Evolutionary conservation across 345 rosid species (phyloP).

Genomic region (Salix dunnii): DNA sequence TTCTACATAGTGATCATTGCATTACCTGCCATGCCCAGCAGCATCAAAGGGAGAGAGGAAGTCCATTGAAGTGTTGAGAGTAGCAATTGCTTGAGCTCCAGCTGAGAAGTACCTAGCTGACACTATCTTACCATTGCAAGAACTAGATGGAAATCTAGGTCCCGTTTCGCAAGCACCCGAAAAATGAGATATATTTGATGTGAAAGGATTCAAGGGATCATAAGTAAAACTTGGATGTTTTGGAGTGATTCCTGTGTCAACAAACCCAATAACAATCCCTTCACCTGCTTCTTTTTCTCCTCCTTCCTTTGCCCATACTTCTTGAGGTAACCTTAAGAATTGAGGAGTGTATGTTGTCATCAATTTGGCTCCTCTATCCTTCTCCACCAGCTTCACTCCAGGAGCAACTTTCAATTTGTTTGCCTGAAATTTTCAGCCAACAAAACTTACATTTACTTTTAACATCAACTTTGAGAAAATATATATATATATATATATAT

Average conservation of each 20-base stretch:
- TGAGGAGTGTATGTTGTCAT: constrained; percentile 83
- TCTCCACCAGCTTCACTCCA: constrained; percentile 66
- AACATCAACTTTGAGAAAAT: not conserved
- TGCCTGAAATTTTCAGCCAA: constrained; percentile 36
- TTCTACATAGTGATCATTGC: not conserved
- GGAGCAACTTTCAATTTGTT: constrained; percentile 43
- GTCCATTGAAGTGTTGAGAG: constrained; percentile 61
- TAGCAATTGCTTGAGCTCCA: constrained; percentile 62
- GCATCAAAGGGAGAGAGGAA: constrained; percentile 77
- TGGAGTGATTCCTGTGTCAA: constrained; percentile 80
- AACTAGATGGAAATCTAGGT: constrained; percentile 44
- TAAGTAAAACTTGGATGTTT: constrained; percentile 66
- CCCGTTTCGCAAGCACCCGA: constrained; percentile 72
- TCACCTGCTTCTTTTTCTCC: constrained; percentile 52
- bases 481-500: not conserved
- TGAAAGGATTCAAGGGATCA: constrained; percentile 34
- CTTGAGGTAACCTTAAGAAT: constrained; percentile 56
- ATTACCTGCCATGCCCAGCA: constrained; percentile 80
- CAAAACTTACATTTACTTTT: not conserved
- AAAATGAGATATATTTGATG: constrained; percentile 49
- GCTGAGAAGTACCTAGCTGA: constrained; percentile 78
- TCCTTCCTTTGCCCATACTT: constrained; percentile 49
- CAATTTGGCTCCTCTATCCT: constrained; percentile 72
- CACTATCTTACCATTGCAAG: constrained; percentile 78
- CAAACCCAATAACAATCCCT: constrained; percentile 69